Percentiles rank a stretch among this genome's conserved stretches.
phyloP scores from a whole-genome alignment of 2,329 filamentous ascomycete genomes.

The Graphilbum fragrans region DNA sequence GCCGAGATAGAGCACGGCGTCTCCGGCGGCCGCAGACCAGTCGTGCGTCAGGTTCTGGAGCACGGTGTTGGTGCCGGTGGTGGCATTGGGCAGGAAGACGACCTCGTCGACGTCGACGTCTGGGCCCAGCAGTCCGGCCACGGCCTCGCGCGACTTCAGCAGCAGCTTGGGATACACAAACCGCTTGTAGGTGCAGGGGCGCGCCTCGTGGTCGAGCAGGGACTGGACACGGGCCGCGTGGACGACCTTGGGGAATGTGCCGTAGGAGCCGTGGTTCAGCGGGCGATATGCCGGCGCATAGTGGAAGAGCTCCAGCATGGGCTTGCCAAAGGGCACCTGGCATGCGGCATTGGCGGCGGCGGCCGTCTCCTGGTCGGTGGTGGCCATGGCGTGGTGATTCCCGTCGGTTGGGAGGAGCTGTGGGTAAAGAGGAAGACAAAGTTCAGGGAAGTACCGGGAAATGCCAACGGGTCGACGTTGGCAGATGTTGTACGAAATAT shows the following conservation, averaged over 20 bases:
- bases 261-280: constrained; percentile 46
- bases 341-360: background rate
- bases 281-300: constrained; percentile 20
- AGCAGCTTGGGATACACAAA: constrained; percentile 43
- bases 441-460: no score
- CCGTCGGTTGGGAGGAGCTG: no score
- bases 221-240: constrained; percentile 37
- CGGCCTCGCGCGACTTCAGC: constrained; percentile 41
- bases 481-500: no score
- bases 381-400: background rate
- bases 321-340: constrained; percentile 9
- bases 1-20: constrained; percentile 55
- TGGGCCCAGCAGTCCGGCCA: constrained; percentile 47
- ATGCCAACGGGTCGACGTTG: no score
- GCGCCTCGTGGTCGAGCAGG: constrained; percentile 44
- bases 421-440: no score
- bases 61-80: constrained; percentile 54
- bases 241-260: constrained; percentile 47
- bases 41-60: constrained; percentile 43
- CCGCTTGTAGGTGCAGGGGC: constrained; percentile 55
- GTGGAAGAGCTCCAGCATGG: constrained; percentile 19
- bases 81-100: constrained; percentile 61
- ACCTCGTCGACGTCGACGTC: constrained; percentile 32
- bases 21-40: constrained; percentile 28
- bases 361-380: background rate